Conservation (phyloP, 768 basidiomycete genomes). For the Phylloporus sp. region DNA sequence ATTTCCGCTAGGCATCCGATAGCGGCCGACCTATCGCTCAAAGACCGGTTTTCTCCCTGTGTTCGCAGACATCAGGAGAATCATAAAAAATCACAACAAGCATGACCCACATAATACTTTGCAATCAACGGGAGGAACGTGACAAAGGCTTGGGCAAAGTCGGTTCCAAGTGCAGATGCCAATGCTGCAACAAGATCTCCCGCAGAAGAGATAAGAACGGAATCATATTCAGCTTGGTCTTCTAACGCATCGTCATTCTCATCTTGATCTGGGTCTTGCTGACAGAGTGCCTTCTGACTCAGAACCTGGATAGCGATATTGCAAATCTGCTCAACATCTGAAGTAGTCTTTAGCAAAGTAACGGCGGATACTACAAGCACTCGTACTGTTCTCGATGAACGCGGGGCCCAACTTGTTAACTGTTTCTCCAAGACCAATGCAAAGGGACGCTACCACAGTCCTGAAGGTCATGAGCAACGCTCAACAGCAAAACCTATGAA, state of each 20-base stretch:
- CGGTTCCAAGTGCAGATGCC: conserved; percentile 78
- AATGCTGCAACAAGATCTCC: conserved; percentile 90
- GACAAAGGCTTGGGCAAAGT: conserved; percentile 77
- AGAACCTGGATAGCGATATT: conserved; percentile 80
- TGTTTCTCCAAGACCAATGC: conserved; percentile 85
- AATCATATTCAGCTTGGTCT: conserved; percentile 94
- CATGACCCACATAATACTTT: conserved; percentile 79
- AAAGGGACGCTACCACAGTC: conserved; percentile 83
- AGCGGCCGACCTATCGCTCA: conserved; percentile 88
- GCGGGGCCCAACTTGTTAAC: conserved; percentile 90
- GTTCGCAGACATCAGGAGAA: not conserved
- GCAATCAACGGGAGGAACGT: conserved; percentile 88
- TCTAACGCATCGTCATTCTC: conserved; percentile 82
- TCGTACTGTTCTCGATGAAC: conserved; percentile 74
- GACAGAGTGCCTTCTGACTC: conserved; percentile 93
- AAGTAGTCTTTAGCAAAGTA: conserved; percentile 5
- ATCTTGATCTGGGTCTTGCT: conserved; percentile 93
- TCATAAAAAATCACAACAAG: not conserved
- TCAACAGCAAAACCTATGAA: not conserved
- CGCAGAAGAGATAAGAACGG: conserved; percentile 90
- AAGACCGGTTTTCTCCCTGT: conserved; percentile 80
- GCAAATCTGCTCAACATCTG: conserved; percentile 76
- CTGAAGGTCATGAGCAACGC: conserved; percentile 38
- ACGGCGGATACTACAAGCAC: not conserved
- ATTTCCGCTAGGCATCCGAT: conserved; percentile 95